Percentiles rank a stretch among this genome's conserved stretches.
These are phyloP conservation scores for Schizopora paradoxa DNA, from an alignment of 1,284 basidiomycete genomes.

Conservation along the genomic window DNA sequence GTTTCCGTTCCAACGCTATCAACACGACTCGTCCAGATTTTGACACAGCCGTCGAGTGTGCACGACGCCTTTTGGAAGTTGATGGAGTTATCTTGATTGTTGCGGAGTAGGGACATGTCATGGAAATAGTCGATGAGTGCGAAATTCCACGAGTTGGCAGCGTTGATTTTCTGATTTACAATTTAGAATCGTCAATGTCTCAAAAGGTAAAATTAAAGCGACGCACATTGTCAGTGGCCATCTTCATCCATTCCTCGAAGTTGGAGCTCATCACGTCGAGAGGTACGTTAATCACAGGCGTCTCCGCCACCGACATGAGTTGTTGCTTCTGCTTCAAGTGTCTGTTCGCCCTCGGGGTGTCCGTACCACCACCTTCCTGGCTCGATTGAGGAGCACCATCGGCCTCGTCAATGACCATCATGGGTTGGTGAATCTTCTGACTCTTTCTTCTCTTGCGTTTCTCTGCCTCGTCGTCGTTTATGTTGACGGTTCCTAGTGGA, in stretches of 20 bases:
- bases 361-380: conserved; percentile 29
- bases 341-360: conserved; percentile 35
- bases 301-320: conserved; percentile 55
- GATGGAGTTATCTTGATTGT: conserved; percentile 89
- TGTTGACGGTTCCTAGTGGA: conserved; percentile 33
- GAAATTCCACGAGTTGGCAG: conserved; percentile 96
- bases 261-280: conserved; percentile 83
- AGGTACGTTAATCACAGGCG: conserved; percentile 53
- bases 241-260: conserved; percentile 99
- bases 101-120: conserved; percentile 95
- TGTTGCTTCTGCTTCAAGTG: conserved; percentile 54
- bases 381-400: conserved; percentile 44
- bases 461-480: conserved; percentile 78
- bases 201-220: background rate
- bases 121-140: conserved; percentile 99
- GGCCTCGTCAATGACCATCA: conserved; percentile 40
- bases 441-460: conserved; percentile 73
- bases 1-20: conserved; percentile 97
- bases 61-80: conserved; percentile 98
- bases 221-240: conserved; percentile 96
- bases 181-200: conserved; percentile 12
- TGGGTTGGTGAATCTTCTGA: conserved; percentile 41
- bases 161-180: conserved; percentile 88
- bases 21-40: conserved; percentile 98
- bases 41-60: conserved; percentile 97